Base-by-base conservation (phyloP, 2,329 filamentous ascomycete genomes). In the Ceratocystis alfenasii region DNA sequence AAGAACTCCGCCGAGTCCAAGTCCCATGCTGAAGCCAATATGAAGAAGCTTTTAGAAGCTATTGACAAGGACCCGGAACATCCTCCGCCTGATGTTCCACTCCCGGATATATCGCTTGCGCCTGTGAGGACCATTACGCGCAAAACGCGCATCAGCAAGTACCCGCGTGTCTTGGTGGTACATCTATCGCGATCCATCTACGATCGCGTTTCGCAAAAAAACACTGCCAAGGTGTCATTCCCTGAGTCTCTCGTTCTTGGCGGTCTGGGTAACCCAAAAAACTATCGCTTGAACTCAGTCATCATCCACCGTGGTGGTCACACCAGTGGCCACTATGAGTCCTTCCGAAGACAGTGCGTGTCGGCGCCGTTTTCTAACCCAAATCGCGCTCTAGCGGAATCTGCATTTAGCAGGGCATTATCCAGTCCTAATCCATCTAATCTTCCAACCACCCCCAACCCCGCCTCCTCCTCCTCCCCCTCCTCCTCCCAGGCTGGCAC, bases 291-390 rank as follows among this genome's bases (percentile, higher is more conserved):
- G 4, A 81, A 95, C 0, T 90, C 88, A 12, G 84, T 95, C 45
- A 90, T 99, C 45, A 95, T 90, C 25, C 94, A 99, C 74, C 95
- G 95, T 72, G 94, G 94, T 46, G 95, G 89, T 69, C 94, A 99
- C 74, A 87, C 96, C 72, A 96, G 91, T 71, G 94, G 94, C 0
- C 94, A 99, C 73, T 99, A 99, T 76, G 94, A 99, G 74, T 93
- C 91, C 0, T 97, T 97, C 75, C 83, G 94, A 44, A 84, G 94
- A 46, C 94, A 97, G 75, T 87, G 89, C 67, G 77, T 90, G 7
- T 65, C 67, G 7, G 78, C 87, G 2, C 92, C 92, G 0, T 97
- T 86, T 73, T 88, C 90, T 1, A 96, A 93, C 6, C 85, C 88
- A 0, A 87, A 89, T 70, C 86, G 85, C 0, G 93, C 95, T 75